Conservation (phyloP, 306 rosid genomes). For the Oemleria cerasiformis region DNA sequence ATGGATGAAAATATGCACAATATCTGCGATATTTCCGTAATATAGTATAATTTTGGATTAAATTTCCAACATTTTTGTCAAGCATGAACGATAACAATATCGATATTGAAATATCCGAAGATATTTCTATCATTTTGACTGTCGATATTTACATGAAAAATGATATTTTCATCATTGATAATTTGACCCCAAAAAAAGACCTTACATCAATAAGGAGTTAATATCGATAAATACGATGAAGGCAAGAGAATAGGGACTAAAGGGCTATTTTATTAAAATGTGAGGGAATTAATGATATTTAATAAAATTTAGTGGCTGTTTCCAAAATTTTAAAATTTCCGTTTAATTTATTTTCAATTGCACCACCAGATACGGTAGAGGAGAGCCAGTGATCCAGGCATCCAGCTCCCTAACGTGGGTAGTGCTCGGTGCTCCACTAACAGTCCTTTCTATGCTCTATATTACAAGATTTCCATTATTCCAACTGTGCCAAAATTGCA, state of each 20-base stretch:
- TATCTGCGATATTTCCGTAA: too few species aligned
- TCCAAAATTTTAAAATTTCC: background rate
- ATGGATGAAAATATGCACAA: too few species aligned
- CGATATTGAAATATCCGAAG: too few species aligned
- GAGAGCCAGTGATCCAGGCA: background rate
- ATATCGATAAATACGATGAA: background rate
- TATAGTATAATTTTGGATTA: too few species aligned
- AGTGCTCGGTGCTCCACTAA: background rate
- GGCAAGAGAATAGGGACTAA: background rate
- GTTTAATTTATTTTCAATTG: background rate
- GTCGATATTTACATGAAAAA: background rate
- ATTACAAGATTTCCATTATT: background rate
- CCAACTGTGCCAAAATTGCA: background rate
- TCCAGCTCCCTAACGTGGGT: background rate
- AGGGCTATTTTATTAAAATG: background rate
- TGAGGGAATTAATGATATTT: background rate
- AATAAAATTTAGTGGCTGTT: background rate
- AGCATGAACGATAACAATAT: too few species aligned
- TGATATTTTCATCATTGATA: too few species aligned
- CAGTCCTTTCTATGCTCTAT: background rate
- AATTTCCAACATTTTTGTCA: too few species aligned
- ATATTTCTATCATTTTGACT: too few species aligned
- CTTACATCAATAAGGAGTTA: background rate
- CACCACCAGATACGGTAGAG: background rate
- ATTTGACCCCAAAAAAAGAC: background rate